Evolutionary conservation across 805 yeast genomes (phyloP), one percentile per base, ranked within the genome.

Genomic region (Candida patagonica): DNA sequence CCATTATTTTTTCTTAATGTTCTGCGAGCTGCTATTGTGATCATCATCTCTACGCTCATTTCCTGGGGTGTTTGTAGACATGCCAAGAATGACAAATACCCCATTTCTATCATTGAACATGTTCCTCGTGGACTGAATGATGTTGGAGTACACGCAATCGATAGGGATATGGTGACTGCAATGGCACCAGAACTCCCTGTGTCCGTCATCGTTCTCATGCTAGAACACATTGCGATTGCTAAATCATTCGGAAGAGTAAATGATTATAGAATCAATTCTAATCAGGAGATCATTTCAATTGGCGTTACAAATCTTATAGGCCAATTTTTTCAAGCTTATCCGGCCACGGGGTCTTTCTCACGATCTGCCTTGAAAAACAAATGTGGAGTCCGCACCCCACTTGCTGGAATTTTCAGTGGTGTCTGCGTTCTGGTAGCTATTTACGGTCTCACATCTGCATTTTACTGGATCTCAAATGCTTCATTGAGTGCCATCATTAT

Each of bases 291-390:
- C 41, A 73, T 88, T 55, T 96, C 96, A 30, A 88, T 88, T 61
- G 96, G 96, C 54, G 83, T 81, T 34, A 80, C 92, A 40, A 88
- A 88, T 63, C 70, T 88, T 59, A 70, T 88, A 51, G 96, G 96
- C 51, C 85, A 95, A 16, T 85, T 87, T 57, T 88, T 88, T 73
- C 72, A 76, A 54, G 95, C 96, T 6, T 88, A 88, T 60, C 96
- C 96, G 6, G 87, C 95, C 6, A 88, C 96, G 4, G 96, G 96
- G 34, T 88, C 96, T 1, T 88, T 88, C 61, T 83, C 94, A 15
- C 79, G 96, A 67, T 82, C 95, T 33, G 96, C 96, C 6, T 71
- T 88, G 53, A 88, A 89, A 64, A 80, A 94, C 38, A 88, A 88
- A 63, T 88, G 95, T 71, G 94, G 95, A 58, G 96, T 88, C 34